Base-by-base conservation (phyloP, 495 filamentous ascomycete genomes). In the Tuber melanosporum region DNA sequence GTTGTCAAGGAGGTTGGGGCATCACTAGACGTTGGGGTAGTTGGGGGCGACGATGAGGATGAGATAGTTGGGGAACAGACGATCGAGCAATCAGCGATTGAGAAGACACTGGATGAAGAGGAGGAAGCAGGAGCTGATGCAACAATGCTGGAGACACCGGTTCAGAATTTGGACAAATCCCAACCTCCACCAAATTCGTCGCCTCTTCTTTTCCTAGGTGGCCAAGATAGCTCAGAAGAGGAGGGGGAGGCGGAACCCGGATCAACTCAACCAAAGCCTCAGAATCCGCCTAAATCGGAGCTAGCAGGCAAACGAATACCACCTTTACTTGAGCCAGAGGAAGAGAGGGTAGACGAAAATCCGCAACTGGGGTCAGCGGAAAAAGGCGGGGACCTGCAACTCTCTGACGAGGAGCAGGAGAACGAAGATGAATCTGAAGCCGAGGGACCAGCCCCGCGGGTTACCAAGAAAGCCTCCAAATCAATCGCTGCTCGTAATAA, bases 191-290 rank as follows among this genome's bases (percentile, higher is more conserved):
- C 26, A 66, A 32, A 66, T 36, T 66, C 57, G 12, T 66, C 57
- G 14, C 57, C 57, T 66, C 57, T n/a, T 15, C 57, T 66, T 66
- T 66, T 66, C 57, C 26, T 66, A 8, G 57, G 57, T 36, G 57
- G 57, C 26, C 57, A 36, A 26, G 26, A 66, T 36, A 32, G 26
- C 19, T 69, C 44, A n/a, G 70, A 73, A 78, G 42, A 78, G 73
- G 57, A 71, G 26, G 36, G 62, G 43, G 43, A 73, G 52, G 9
- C 41, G 19, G 75, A 72, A n/a, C 10, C 69, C 6, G 32, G 71
- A 32, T 39, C 71, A 47, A 39, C 14, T 17, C 12, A 22, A 22
- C 49, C 32, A 26, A 45, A 75, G 22, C 17, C 5, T 17, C n/a
- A 46, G 17, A 17, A 19, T 8, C 47, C 41, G 15, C 15, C n/a